A percentile compares a stretch with the other conserved stretches of the same genome.
Conservation (phyloP, 495 filamentous ascomycete species). For the Chaetomium cochliodes region DNA sequence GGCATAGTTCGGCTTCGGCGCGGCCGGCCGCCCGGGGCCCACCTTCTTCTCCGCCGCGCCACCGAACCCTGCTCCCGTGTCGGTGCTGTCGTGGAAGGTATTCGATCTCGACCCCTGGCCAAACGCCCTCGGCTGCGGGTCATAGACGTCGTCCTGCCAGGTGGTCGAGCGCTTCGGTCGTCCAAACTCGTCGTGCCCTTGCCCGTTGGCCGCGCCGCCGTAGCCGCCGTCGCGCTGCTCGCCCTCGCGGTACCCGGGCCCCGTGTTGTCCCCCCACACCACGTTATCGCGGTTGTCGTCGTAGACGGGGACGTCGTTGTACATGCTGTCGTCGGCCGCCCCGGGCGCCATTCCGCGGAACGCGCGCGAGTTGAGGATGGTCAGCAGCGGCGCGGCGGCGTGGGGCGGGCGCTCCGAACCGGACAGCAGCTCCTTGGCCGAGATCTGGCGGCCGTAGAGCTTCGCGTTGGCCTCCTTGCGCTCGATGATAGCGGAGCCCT, state of each 20-base stretch:
- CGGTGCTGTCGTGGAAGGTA: constrained; percentile 40
- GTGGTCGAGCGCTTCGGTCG: constrained; percentile 68
- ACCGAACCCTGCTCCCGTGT: not conserved
- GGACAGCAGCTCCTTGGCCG: constrained; percentile 76
- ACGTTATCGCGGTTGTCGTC: constrained; percentile 84
- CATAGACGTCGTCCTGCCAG: constrained; percentile 89
- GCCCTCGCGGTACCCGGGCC: constrained; percentile 74
- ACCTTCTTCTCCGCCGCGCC: constrained; percentile 38
- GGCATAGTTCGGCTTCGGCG: constrained; percentile 81
- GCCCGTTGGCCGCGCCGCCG: constrained; percentile 42
- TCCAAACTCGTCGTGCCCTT: constrained; percentile 41
- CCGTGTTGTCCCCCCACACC: constrained; percentile 84
- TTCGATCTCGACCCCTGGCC: constrained; percentile 52
- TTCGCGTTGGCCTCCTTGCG: constrained; percentile 96
- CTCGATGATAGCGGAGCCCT: constrained; percentile 87
- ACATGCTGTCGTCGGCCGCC: constrained; percentile 62
- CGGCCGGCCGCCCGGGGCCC: constrained; percentile 67
- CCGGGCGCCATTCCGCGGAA: constrained; percentile 65
- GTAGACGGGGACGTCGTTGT: constrained; percentile 93
- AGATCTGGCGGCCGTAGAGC: constrained; percentile 78
- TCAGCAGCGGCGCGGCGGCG: constrained; percentile 78
- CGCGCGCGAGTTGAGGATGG: constrained; percentile 75
- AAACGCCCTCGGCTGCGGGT: constrained; percentile 54
- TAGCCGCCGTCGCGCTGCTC: constrained; percentile 48
- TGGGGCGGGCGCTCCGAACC: constrained; percentile 77